phyloP scores from a whole-genome alignment of 169 alveolate species.

The Theileria orientalis region DNA sequence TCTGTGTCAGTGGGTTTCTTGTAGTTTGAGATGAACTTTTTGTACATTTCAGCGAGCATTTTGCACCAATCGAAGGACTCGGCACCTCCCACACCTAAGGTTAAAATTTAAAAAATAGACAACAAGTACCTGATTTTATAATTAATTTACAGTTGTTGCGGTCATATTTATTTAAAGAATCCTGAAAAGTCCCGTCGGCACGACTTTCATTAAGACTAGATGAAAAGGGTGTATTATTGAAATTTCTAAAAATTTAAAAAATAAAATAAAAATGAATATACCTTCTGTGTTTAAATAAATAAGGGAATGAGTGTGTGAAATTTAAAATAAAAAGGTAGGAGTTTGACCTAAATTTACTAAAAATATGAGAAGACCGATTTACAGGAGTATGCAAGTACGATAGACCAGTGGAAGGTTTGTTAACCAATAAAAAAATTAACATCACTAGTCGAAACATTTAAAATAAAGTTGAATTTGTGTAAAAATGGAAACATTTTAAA shows the following conservation, averaged over 20 bases:
- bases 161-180: slow-evolving; percentile 43
- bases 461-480: no score
- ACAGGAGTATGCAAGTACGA: no score
- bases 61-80: slow-evolving; percentile 76
- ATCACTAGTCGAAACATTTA: no score
- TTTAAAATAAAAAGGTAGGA: no score
- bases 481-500: no score
- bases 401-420: no score
- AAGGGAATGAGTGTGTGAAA: no score
- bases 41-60: slow-evolving; percentile 72
- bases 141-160: slow-evolving; percentile 45
- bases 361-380: no score
- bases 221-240: background rate
- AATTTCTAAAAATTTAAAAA: background rate
- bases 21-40: slow-evolving; percentile 62
- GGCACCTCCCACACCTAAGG: slow-evolving; percentile 75
- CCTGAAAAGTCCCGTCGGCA: slow-evolving; percentile 8
- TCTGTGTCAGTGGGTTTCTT: slow-evolving; percentile 15
- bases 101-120: background rate
- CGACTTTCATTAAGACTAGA: no score
- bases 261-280: background rate
- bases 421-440: no score
- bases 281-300: no score
- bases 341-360: no score
- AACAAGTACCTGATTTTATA: slow-evolving; percentile 54